A percentile compares a stretch with the other conserved stretches of the same genome.
phyloP scores from a whole-genome alignment of 352 stramenopile genomes.

The Globisporangium spinosum region DNA sequence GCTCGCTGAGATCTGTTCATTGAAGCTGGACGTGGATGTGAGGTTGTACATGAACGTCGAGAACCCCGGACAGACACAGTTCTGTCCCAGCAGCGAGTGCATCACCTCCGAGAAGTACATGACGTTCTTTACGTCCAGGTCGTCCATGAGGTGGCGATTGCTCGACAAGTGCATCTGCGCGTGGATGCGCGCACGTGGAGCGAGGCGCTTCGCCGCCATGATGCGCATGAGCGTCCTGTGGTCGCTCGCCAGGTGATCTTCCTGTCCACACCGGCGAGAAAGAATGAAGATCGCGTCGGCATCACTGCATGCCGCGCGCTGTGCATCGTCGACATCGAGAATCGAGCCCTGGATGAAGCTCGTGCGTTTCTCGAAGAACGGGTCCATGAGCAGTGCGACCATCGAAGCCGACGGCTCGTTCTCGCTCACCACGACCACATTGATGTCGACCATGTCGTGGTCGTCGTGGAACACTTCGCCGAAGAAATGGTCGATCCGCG shows the following conservation, averaged over 20 bases:
- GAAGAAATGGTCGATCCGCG: constrained; percentile 84
- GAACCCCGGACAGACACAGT: constrained; percentile 83
- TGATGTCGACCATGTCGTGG: constrained; percentile 77
- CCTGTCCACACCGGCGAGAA: constrained; percentile 52
- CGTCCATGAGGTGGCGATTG: constrained; percentile 70
- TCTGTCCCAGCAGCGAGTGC: constrained; percentile 77
- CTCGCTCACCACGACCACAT: constrained; percentile 74
- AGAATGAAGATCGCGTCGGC: constrained; percentile 83
- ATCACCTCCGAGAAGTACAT: constrained; percentile 80
- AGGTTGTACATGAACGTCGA: constrained; percentile 88
- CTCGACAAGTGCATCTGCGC: constrained; percentile 77
- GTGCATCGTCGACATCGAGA: constrained; percentile 72
- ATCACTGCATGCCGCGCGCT: constrained; percentile 55
- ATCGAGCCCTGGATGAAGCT: constrained; percentile 81
- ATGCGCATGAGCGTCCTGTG: constrained; percentile 81
- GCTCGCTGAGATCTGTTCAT: constrained; percentile 23
- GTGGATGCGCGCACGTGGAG: constrained; percentile 49
- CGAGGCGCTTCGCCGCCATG: constrained; percentile 64
- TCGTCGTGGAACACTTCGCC: constrained; percentile 87
- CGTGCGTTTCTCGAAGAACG: constrained; percentile 83
- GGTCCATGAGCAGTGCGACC: constrained; percentile 72
- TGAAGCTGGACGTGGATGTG: constrained; percentile 76
- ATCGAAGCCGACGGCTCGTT: constrained; percentile 73
- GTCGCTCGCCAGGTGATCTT: constrained; percentile 68
- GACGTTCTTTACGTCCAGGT: constrained; percentile 74